Percentiles rank a stretch among this genome's conserved stretches.
phyloP scores from a whole-genome alignment of 495 filamentous ascomycete genomes.

The Tuber indicum region DNA sequence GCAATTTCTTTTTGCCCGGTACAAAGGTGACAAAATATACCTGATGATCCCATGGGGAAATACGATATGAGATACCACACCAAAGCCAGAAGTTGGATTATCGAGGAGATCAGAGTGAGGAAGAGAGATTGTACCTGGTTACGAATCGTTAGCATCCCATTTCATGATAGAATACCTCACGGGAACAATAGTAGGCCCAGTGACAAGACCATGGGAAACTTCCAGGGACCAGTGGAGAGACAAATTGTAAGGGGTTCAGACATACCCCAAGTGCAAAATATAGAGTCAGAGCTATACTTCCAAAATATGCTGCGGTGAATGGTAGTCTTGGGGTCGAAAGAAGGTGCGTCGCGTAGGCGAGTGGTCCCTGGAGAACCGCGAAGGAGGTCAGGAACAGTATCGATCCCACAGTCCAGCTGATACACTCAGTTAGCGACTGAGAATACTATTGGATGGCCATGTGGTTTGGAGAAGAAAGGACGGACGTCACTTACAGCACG shows the following conservation, averaged over 20 bases:
- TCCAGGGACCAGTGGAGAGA: constrained; percentile 8
- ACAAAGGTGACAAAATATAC: constrained; percentile 79
- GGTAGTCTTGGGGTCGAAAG: constrained; percentile 77
- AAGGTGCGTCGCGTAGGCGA: constrained; percentile 74
- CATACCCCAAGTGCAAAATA: constrained; percentile 89
- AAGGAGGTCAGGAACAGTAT: constrained; percentile 85
- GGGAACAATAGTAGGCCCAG: constrained; percentile 33
- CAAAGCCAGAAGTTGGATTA: constrained; percentile 74
- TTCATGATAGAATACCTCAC: constrained; percentile 15
- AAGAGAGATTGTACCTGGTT: constrained; percentile 66
- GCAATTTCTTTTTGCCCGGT: constrained; percentile 51
- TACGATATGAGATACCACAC: constrained; percentile 96
- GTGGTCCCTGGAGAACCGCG: constrained; percentile 87
- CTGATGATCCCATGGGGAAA: constrained; percentile 92
- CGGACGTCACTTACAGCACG: constrained; percentile 69
- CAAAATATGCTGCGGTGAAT: constrained; percentile 96
- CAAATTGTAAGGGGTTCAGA: constrained; percentile 38
- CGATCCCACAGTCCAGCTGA: constrained; percentile 91
- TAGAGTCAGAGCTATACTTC: constrained; percentile 80
- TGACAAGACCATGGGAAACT: constrained; percentile 16
- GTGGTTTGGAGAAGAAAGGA: constrained; percentile 33
- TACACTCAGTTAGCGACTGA: constrained; percentile 21
- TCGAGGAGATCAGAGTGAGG: constrained; percentile 73
- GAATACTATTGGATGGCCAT: constrained; percentile 23
- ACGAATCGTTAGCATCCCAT: constrained; percentile 17